Evolutionary conservation across 2,329 filamentous ascomycete genomes (phyloP), one percentile per base, ranked within the genome.

Genomic region (Cladobotryum protrusum): DNA sequence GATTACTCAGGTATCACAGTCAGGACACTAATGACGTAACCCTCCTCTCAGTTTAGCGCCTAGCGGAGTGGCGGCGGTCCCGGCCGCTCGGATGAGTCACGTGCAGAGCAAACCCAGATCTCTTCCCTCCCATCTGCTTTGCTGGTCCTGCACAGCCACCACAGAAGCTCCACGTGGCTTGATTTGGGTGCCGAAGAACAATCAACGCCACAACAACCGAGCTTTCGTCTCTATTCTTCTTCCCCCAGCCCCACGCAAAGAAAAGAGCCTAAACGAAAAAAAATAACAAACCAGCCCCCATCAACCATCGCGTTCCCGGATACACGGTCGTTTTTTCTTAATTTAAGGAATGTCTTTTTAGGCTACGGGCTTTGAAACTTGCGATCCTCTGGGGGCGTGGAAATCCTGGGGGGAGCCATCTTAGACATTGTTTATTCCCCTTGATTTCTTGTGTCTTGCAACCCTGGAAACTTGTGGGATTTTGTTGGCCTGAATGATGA

Each of bases 121-220:
- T 29, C 8, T n/a, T 9, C 13, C 29, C 3, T 8, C 20, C 41
- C 42, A 24, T 43, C 29, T n/a, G n/a, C n/a, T n/a, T n/a, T n/a
- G n/a, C n/a, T n/a, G n/a, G n/a, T n/a, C n/a, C n/a, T 39, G 49
- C 49, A 50, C 49, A 42, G 49, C 49, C 49, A 50, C 48, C 37
- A n/a, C 33, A 14, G 32, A 36, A 50, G n/a, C 41, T 37, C 49
- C 49, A 50, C 49, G 49, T 50, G 49, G 49, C 49, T 47, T 18
- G 47, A n/a, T 41, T 11, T 19, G 17, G 19, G 34, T 18, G 42
- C 29, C 11, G 14, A 19, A 36, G 29, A 24, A 48, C 17, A n/a
- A n/a, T 37, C 35, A 42, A 42, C n/a, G 15, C 18, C 39, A 17
- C 15, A 42, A 12, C 18, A 13, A 13, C 39, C 39, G 19, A 19